Percentiles rank a stretch among this genome's conserved stretches.
phyloP scores from a whole-genome alignment of 1,139 yeast species.

The Lodderomyces oxycetoniae region DNA sequence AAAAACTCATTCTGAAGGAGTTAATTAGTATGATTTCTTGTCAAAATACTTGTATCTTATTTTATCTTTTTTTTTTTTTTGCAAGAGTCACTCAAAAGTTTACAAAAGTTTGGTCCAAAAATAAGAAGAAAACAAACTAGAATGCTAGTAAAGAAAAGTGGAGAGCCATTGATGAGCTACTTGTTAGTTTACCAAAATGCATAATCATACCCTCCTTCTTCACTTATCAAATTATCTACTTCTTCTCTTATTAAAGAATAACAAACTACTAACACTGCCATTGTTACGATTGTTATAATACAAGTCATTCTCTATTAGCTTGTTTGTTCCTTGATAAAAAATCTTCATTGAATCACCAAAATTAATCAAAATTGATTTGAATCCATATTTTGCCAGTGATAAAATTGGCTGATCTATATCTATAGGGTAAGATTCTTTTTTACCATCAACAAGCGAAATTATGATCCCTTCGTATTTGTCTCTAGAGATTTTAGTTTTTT shows the following conservation, averaged over 20 bases:
- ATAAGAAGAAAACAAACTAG: too few species aligned
- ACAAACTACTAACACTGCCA: conserved; percentile 33
- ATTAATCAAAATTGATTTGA: conserved; percentile 67
- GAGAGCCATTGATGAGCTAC: too few species aligned
- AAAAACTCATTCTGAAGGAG: too few species aligned
- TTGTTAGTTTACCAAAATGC: too few species aligned
- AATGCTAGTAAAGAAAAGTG: too few species aligned
- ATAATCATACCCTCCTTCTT: too few species aligned
- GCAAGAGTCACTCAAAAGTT: too few species aligned
- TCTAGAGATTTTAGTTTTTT: neutral
- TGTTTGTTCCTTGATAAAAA: conserved; percentile 63
- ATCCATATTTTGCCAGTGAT: conserved; percentile 50
- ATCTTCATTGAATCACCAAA: conserved; percentile 71
- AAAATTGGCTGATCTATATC: conserved; percentile 28
- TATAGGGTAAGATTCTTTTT: conserved; percentile 42
- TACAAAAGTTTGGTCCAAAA: too few species aligned
- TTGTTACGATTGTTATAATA: conserved; percentile 31
- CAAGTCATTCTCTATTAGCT: conserved; percentile 40
- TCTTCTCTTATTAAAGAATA: conserved; percentile 49
- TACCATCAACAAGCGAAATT: conserved; percentile 58
- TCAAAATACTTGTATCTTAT: too few species aligned
- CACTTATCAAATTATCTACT: too few species aligned
- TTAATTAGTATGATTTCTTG: too few species aligned
- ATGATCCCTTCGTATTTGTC: conserved; percentile 74
- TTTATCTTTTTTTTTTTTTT: too few species aligned